Evolutionary conservation across 208 protist species (phyloP).

Genomic region (Trypanosomatidae sp.): DNA sequence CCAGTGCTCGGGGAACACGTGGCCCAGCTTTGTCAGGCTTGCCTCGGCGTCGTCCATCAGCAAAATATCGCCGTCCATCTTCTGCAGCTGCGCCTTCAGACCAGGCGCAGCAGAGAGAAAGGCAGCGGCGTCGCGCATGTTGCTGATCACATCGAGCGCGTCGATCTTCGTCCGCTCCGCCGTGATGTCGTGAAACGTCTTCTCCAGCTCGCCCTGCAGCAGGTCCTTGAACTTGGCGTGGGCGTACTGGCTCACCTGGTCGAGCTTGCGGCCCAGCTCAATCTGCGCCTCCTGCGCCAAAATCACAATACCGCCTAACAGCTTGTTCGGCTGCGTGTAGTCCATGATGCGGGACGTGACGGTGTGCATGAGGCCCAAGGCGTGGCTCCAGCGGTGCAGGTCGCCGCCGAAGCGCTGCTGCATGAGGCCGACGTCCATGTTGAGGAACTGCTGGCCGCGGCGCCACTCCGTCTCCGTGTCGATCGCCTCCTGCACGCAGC

Average conservation of each 20-base stretch:
- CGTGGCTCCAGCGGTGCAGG: conserved; percentile 68
- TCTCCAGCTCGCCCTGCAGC: conserved; percentile 65
- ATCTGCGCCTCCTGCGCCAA: conserved; percentile 85
- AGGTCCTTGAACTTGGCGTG: conserved; percentile 84
- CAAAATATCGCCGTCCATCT: conserved; percentile 49
- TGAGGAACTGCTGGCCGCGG: conserved; percentile 82
- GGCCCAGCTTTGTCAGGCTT: conserved; percentile 83
- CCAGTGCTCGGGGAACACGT: conserved; percentile 94
- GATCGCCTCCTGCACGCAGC: conserved; percentile 73
- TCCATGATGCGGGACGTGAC: conserved; percentile 81
- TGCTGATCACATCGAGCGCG: conserved; percentile 90
- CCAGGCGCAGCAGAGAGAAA: conserved; percentile 75
- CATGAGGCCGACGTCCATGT: conserved; percentile 77
- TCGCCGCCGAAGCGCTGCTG: conserved; percentile 82
- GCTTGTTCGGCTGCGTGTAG: conserved; percentile 85
- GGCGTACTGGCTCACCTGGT: conserved; percentile 76
- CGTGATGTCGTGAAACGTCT: conserved; percentile 47
- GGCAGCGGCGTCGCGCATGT: conserved; percentile 58
- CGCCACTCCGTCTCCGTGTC: conserved; percentile 81
- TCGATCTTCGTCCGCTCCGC: conserved; percentile 67
- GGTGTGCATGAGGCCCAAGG: conserved; percentile 62
- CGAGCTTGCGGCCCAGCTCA: conserved; percentile 82
- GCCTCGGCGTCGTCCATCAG: conserved; percentile 83
- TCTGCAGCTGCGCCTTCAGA: conserved; percentile 74
- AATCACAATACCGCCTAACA: conserved; percentile 84